Evolutionary conservation across 2,329 filamentous ascomycete species (phyloP).

Genomic region (Rhinocladiella mackenziei): DNA sequence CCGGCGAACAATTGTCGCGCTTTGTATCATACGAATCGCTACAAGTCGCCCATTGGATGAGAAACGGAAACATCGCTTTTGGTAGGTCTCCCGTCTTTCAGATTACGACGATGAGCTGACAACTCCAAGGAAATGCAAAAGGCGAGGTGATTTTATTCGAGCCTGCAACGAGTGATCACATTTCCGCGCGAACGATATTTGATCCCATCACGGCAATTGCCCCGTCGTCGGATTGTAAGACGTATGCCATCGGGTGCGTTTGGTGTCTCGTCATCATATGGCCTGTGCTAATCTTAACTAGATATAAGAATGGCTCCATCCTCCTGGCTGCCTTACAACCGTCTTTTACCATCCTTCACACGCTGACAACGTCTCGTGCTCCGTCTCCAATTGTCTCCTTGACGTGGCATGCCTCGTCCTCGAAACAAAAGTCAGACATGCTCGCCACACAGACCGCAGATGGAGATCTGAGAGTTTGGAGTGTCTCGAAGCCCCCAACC

Average conservation of each 20-base stretch:
- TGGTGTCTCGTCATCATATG: slow-evolving; percentile 1
- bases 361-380: slow-evolving; percentile 74
- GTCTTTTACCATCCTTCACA: slow-evolving; percentile 89
- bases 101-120: slow-evolving; percentile 18
- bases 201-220: slow-evolving; percentile 93
- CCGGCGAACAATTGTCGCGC: slow-evolving; percentile 82
- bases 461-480: slow-evolving; percentile 93
- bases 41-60: slow-evolving; percentile 87
- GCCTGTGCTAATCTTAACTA: slow-evolving; percentile 38
- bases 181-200: slow-evolving; percentile 86
- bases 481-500: slow-evolving; percentile 74
- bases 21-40: slow-evolving; percentile 89
- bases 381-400: slow-evolving; percentile 85
- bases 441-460: slow-evolving; percentile 87
- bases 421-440: slow-evolving; percentile 97
- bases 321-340: slow-evolving; percentile 85
- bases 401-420: slow-evolving; percentile 93
- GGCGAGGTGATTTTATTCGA: slow-evolving; percentile 94
- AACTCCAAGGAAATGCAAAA: slow-evolving; percentile 72
- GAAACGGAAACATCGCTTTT: slow-evolving; percentile 93
- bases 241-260: slow-evolving; percentile 84
- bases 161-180: slow-evolving; percentile 85
- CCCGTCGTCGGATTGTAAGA: slow-evolving; percentile 82
- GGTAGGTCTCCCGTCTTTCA: slow-evolving; percentile 54
- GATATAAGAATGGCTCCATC: slow-evolving; percentile 92